Conservation (phyloP, 176 grass and related monocot genomes). For the Phoenix roebelenii region DNA sequence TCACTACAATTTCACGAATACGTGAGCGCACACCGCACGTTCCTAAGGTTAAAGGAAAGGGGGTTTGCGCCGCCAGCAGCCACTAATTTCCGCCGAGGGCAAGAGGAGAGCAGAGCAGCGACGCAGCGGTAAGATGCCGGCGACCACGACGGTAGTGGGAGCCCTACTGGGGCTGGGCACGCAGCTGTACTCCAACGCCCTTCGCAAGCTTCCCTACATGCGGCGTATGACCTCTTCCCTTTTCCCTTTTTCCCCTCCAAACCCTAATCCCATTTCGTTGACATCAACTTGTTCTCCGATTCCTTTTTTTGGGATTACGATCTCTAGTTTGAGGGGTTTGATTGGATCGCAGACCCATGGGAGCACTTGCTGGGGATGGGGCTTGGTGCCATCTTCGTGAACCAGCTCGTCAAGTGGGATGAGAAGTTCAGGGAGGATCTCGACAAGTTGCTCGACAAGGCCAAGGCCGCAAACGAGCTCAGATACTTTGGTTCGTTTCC, state of each 20-base stretch:
- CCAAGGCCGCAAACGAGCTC: conserved; percentile 76
- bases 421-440: conserved; percentile 84
- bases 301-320: not conserved
- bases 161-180: conserved; percentile 71
- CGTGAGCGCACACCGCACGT: too few relatives aligned
- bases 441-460: conserved; percentile 91
- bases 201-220: conserved; percentile 96
- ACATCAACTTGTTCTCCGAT: conserved; percentile 10
- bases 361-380: conserved; percentile 93
- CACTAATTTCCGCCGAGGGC: not conserved
- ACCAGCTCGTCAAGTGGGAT: conserved; percentile 85
- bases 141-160: conserved; percentile 76
- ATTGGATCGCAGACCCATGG: conserved; percentile 64
- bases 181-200: conserved; percentile 98
- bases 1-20: too few relatives aligned
- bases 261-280: not conserved
- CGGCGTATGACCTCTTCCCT: conserved; percentile 31
- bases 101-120: not conserved
- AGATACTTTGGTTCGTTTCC: conserved; percentile 62
- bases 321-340: not conserved
- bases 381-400: conserved; percentile 61
- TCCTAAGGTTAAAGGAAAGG: too few relatives aligned
- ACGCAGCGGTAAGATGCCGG: conserved; percentile 36
- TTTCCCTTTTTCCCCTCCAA: not conserved
- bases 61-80: too few relatives aligned